Conservation (phyloP, 495 filamentous ascomycete genomes). For the Pseudotulostoma volvatum region DNA sequence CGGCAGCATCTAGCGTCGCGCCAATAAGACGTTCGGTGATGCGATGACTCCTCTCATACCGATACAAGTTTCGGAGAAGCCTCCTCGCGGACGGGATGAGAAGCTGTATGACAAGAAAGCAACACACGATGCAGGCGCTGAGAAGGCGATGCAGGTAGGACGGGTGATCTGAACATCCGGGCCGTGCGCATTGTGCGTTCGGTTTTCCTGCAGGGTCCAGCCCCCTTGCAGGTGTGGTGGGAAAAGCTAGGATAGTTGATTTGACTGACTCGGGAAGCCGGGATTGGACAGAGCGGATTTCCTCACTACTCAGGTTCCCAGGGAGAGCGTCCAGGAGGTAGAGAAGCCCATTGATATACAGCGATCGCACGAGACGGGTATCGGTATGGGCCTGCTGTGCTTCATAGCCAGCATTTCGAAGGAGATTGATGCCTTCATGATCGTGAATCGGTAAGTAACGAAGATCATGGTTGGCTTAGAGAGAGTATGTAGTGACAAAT, state of each 20-base stretch:
- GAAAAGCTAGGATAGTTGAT: constrained; percentile 4
- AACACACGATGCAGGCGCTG: constrained; percentile 35
- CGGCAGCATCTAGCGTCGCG: constrained; percentile 30
- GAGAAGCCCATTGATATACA: constrained; percentile 48
- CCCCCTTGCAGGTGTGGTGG: constrained; percentile 16
- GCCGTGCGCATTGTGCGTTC: neutral
- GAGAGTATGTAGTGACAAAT: no score
- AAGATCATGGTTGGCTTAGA: no score
- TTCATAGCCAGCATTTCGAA: constrained; percentile 25
- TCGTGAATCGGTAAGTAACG: neutral
- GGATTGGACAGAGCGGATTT: constrained; percentile 15
- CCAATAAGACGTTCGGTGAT: constrained; percentile 39
- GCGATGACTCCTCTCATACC: constrained; percentile 47
- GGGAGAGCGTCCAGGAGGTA: constrained; percentile 56
- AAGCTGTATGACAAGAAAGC: constrained; percentile 40
- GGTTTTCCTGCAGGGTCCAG: constrained; percentile 5
- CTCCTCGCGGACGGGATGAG: constrained; percentile 41
- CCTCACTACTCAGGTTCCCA: constrained; percentile 30
- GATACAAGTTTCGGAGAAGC: constrained; percentile 34
- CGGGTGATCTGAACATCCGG: constrained; percentile 8
- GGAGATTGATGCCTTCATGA: constrained; percentile 20
- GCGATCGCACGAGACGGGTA: constrained; percentile 36
- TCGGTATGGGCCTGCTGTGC: constrained; percentile 23
- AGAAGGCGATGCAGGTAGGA: constrained; percentile 44
- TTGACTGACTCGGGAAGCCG: constrained; percentile 18